Evolutionary conservation across 2,329 filamentous ascomycete species (phyloP).

Genomic region (Neofusicoccum sp.): DNA sequence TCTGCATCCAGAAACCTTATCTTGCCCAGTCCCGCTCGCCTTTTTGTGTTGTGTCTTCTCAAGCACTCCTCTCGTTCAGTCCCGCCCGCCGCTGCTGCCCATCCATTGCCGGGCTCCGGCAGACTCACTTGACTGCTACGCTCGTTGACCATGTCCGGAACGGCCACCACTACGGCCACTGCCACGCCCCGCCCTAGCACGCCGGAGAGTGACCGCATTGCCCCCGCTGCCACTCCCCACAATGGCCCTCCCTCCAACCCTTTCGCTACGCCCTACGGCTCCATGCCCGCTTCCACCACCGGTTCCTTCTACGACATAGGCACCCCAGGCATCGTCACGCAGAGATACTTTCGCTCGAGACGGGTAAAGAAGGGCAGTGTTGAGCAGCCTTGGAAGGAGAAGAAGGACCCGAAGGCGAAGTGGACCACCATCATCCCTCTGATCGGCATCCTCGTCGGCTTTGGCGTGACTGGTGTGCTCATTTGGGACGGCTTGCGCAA

Average conservation of each 20-base stretch:
- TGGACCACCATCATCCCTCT: constrained; percentile 81
- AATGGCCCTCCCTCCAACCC: constrained; percentile 23
- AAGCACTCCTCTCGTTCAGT: not conserved
- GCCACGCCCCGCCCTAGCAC: constrained; percentile 39
- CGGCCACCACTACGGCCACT: constrained; percentile 27
- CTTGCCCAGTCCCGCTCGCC: not conserved
- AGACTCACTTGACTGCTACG: not conserved
- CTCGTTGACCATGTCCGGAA: constrained; percentile 12
- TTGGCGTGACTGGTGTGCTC: constrained; percentile 67
- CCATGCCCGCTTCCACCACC: constrained; percentile 43
- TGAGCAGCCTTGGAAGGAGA: constrained; percentile 75
- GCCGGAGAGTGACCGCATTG: constrained; percentile 38
- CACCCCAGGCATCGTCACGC: constrained; percentile 24
- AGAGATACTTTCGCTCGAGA: constrained; percentile 68
- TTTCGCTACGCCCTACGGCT: constrained; percentile 43
- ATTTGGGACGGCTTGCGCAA: constrained; percentile 72
- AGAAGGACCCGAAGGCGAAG: constrained; percentile 74
- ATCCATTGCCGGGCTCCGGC: not conserved
- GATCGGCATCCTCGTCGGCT: constrained; percentile 66
- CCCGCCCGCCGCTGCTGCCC: not conserved
- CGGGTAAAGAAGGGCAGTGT: constrained; percentile 69
- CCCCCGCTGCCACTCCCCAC: constrained; percentile 21
- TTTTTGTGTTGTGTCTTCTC: not conserved
- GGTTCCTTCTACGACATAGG: constrained; percentile 37
- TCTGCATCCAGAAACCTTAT: not conserved